Conservation (phyloP, 2,329 filamentous ascomycete species). For the Fusarium pseudocircinatum region DNA sequence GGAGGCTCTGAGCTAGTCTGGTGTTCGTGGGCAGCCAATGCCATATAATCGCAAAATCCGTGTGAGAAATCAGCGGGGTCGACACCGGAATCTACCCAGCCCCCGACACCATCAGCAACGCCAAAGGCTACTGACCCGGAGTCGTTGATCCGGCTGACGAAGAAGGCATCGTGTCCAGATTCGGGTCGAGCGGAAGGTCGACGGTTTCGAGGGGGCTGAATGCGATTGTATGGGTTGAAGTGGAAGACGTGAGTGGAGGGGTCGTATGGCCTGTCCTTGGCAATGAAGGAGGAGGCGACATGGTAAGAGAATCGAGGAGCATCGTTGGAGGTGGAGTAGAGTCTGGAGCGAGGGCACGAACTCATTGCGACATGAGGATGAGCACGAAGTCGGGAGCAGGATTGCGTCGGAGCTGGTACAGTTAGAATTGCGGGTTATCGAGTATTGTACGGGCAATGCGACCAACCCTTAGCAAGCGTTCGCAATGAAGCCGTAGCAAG, state of each 20-base stretch:
- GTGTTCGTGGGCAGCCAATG: conserved; percentile 73
- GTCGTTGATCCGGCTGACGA: conserved; percentile 82
- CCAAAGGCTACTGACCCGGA: conserved; percentile 81
- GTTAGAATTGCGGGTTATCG: conserved; percentile 14
- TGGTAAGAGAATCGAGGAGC: conserved; percentile 68
- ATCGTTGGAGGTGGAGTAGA: conserved; percentile 40
- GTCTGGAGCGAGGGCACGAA: conserved; percentile 30
- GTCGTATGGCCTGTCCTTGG: conserved; percentile 75
- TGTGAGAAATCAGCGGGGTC: conserved; percentile 97
- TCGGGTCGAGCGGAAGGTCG: conserved; percentile 65
- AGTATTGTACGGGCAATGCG: neutral
- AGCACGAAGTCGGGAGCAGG: conserved; percentile 9
- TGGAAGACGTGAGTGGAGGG: conserved; percentile 75
- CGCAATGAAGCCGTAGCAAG: conserved; percentile 34
- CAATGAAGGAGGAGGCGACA: conserved; percentile 78
- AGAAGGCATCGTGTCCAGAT: conserved; percentile 96
- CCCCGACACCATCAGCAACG: conserved; percentile 93
- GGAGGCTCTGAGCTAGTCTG: conserved; percentile 48
- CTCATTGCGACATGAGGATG: conserved; percentile 26
- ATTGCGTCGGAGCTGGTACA: conserved; percentile 25
- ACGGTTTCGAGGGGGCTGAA: conserved; percentile 57
- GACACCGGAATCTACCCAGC: conserved; percentile 91
- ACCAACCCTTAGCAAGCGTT: conserved; percentile 38
- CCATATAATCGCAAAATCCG: conserved; percentile 93
- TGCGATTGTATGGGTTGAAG: conserved; percentile 73